These are phyloP conservation scores for Tetrahymena borealis DNA, from an alignment of 73 alveolate species.

Conservation along the genomic window DNA sequence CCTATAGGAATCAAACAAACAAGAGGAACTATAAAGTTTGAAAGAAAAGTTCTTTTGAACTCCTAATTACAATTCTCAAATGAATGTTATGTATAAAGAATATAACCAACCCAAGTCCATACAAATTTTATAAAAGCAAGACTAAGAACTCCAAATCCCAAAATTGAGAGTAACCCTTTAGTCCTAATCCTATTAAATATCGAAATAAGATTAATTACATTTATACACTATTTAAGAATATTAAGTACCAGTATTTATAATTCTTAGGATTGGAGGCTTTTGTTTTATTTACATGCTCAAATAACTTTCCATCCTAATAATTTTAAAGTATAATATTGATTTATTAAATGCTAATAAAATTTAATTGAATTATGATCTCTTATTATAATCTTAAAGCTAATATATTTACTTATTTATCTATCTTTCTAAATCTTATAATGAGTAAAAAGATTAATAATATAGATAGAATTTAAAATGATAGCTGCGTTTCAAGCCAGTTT, in stretches of 20 bases:
- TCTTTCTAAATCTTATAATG: background rate
- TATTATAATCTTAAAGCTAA: background rate
- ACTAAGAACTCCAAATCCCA: background rate
- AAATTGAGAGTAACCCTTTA: background rate
- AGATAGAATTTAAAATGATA: background rate
- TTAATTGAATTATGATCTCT: background rate
- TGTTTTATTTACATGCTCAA: background rate
- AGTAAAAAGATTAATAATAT: background rate
- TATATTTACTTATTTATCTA: background rate
- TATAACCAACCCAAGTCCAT: background rate
- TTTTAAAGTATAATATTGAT: background rate
- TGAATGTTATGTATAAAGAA: background rate
- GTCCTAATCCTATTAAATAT: background rate
- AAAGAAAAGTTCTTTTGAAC: background rate
- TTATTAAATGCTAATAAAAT: too few relatives aligned
- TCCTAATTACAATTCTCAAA: background rate
- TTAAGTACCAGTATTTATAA: background rate
- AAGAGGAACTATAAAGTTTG: background rate
- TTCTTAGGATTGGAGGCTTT: background rate
- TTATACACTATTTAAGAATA: background rate
- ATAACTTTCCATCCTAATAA: background rate
- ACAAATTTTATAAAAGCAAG: background rate
- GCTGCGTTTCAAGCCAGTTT: background rate
- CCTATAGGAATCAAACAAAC: background rate
- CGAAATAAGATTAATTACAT: background rate